A percentile compares a stretch with the other conserved stretches of the same genome.
Evolutionary conservation across 2,329 filamentous ascomycete genomes (phyloP).

Genomic region (Aspergillus pseudoviridinutans): DNA sequence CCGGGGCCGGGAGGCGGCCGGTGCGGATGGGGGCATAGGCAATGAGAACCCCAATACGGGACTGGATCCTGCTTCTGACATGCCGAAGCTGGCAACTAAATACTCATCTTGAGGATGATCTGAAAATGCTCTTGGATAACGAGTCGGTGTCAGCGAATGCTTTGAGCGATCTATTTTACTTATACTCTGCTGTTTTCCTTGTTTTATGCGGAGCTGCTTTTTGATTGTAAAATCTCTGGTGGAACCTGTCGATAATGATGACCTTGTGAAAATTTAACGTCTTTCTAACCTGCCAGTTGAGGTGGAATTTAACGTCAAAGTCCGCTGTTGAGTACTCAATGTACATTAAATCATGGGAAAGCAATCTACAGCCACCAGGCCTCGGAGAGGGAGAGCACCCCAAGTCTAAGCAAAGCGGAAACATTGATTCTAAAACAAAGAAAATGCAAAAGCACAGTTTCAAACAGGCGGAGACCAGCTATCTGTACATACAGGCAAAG

Average conservation of each 20-base stretch:
- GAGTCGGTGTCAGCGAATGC: not conserved
- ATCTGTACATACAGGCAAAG: conserved; percentile 40
- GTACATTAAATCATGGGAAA: not conserved
- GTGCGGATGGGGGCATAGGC: no score
- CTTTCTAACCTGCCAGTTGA: not conserved
- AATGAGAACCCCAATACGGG: not conserved
- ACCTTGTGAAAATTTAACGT: not conserved
- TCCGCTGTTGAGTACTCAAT: not conserved
- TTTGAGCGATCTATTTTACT: not conserved
- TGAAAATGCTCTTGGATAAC: not conserved
- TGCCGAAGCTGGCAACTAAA: not conserved
- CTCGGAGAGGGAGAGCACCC: not conserved
- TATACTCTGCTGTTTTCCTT: not conserved
- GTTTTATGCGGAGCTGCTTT: not conserved
- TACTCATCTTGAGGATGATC: not conserved
- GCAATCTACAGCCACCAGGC: not conserved
- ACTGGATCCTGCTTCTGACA: not conserved
- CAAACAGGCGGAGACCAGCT: conserved; percentile 36
- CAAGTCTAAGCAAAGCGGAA: conserved; percentile 25
- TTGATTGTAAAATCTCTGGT: not conserved
- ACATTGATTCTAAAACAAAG: conserved; percentile 32
- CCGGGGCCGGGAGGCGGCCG: not conserved
- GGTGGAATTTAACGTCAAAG: not conserved
- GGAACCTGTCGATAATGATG: not conserved
- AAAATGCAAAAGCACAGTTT: conserved; percentile 32